Evolutionary conservation across 768 basidiomycete species (phyloP), one percentile per base, ranked within the genome.

Genomic region (Boletus patriciae): DNA sequence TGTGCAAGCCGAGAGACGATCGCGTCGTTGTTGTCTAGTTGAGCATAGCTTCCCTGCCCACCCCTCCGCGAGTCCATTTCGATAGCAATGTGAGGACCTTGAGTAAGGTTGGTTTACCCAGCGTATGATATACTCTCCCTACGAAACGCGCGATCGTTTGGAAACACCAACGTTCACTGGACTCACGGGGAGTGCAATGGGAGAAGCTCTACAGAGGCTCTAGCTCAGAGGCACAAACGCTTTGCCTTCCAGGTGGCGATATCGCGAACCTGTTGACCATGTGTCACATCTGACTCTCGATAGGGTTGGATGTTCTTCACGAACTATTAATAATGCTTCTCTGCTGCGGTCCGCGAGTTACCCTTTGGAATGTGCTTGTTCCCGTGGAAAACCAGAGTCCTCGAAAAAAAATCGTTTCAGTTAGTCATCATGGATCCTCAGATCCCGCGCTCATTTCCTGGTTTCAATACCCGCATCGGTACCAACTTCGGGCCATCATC

Each of bases 1-100:
- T 54, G 33, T 1, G 49, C 57, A 16, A 65, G 59, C 11, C 52
- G 57, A 40, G 57, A 59, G 44, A 65, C 62, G 13, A 54, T 38
- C 3, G 54, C 52, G 4, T 55, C 43, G 29, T 50, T 52, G 23
- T 33, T 58, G 16, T 55, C 46, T 19, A 44, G 25, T 19, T 36
- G 40, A 46, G 44, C 2, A 41, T 60, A 31, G 25, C 29, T 38
- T 3, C 29, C 46, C 6, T 7, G 23, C 3, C 16, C 15, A n/a
- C 3, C 18, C 9, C 37, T 34, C 3, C 13, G 15, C n/a, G 46
- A 44, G 27, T 3, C 15, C 58, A 59, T 59, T 4, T 27, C n/a
- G 21, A 12, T 12, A 21, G 3, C 5, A 27, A 44, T 23, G 12
- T 3, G 31, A 42, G 13, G 40, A 23, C 15, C n/a, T n/a, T n/a